phyloP scores from a whole-genome alignment of 2,329 filamentous ascomycete species.

The Parastagonospora avenae region DNA sequence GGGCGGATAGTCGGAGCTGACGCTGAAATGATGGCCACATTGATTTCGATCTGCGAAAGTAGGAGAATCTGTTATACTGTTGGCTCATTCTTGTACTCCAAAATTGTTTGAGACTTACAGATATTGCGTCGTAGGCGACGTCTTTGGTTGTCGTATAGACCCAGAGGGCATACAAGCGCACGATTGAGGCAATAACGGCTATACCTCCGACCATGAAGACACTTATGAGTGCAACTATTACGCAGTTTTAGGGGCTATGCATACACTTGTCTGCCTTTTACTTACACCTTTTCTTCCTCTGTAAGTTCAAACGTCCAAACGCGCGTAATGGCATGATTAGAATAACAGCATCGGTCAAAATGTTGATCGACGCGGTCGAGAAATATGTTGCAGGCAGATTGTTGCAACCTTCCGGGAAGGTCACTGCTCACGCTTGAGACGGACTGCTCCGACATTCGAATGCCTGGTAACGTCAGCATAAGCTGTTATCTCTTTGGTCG shows the following conservation, averaged over 20 bases:
- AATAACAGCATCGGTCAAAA: slow-evolving; percentile 24
- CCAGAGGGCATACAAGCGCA: slow-evolving; percentile 23
- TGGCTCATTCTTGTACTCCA: background rate
- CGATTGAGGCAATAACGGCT: slow-evolving; percentile 25
- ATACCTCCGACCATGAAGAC: slow-evolving; percentile 26
- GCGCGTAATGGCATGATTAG: slow-evolving; percentile 22
- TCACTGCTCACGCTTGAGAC: slow-evolving; percentile 20
- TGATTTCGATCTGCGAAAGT: slow-evolving; percentile 52
- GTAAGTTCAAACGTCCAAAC: slow-evolving; percentile 20
- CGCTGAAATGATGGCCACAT: slow-evolving; percentile 48
- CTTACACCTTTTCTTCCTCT: slow-evolving; percentile 16
- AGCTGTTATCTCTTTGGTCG: background rate
- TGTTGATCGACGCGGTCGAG: slow-evolving; percentile 22
- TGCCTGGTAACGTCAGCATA: slow-evolving; percentile 10
- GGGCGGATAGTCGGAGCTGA: slow-evolving; percentile 47
- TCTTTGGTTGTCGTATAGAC: slow-evolving; percentile 22
- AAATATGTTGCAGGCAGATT: slow-evolving; percentile 23
- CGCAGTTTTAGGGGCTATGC: background rate
- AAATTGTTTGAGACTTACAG: slow-evolving; percentile 9
- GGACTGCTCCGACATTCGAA: slow-evolving; percentile 22
- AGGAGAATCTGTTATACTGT: slow-evolving; percentile 26
- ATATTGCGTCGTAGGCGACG: slow-evolving; percentile 19
- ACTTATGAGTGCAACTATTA: slow-evolving; percentile 17
- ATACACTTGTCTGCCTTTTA: no score
- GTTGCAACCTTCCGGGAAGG: slow-evolving; percentile 27